These are phyloP conservation scores for Dichotomopilus funicola DNA, from an alignment of 2,329 filamentous ascomycete species.

Conservation along the genomic window DNA sequence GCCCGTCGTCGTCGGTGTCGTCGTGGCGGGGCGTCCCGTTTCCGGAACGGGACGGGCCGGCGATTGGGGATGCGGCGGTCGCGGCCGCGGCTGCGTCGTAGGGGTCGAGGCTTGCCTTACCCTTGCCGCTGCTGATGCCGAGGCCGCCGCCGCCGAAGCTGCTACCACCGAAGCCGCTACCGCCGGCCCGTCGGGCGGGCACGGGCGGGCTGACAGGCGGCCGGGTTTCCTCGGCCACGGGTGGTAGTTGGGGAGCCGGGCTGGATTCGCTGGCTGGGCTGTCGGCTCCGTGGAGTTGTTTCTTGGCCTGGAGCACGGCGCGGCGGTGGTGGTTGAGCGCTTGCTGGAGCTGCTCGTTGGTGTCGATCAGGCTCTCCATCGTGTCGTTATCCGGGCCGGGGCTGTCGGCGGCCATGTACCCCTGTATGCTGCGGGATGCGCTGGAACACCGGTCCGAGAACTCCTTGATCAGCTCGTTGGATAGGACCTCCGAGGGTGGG, in stretches of 20 bases:
- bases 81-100: not conserved
- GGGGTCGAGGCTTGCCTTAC: conserved; percentile 4
- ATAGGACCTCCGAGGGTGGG: conserved; percentile 64
- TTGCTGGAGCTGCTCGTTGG: conserved; percentile 82
- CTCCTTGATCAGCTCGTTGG: conserved; percentile 86
- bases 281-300: conserved; percentile 37
- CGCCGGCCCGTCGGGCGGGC: conserved; percentile 14
- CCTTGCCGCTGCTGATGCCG: conserved; percentile 29
- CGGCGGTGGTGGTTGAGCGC: conserved; percentile 80
- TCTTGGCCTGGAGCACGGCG: conserved; percentile 59
- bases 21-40: conserved; percentile 16
- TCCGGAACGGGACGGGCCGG: conserved; percentile 17
- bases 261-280: conserved; percentile 24
- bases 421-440: conserved; percentile 74
- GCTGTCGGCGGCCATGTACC: conserved; percentile 73
- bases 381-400: conserved; percentile 87
- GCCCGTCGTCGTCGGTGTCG: conserved; percentile 17
- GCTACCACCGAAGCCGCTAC: not conserved
- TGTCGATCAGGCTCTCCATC: conserved; percentile 87
- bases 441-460: conserved; percentile 80
- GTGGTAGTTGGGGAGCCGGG: conserved; percentile 17
- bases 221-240: not conserved
- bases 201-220: conserved; percentile 19
- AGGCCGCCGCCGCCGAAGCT: not conserved
- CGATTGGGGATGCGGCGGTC: not conserved